These are phyloP conservation scores for Kwoniella botswanensis DNA, from an alignment of 768 basidiomycete species.

Conservation along the genomic window DNA sequence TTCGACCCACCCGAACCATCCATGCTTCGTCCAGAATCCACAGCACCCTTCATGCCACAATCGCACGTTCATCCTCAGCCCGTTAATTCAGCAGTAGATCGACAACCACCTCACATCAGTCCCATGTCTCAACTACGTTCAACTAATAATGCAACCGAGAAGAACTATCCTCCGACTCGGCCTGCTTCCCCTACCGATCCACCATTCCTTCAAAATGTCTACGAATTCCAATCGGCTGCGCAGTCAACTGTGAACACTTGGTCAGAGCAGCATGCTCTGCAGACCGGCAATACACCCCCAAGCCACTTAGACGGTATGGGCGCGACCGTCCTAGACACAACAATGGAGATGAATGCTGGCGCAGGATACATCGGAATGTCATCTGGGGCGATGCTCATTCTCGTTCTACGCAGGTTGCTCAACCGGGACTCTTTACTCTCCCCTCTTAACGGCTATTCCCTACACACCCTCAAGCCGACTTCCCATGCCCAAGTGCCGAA, in stretches of 20 bases:
- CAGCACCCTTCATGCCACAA: too few relatives aligned
- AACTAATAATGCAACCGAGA: background rate
- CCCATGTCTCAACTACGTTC: background rate
- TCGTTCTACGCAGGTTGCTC: constrained; percentile 3
- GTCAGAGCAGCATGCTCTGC: constrained; percentile 5
- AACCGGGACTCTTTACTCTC: background rate
- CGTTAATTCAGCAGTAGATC: background rate
- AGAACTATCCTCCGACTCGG: constrained; percentile 5
- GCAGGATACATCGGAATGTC: constrained; percentile 4
- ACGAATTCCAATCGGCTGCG: constrained; percentile 3
- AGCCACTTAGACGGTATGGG: background rate
- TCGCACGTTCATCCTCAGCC: background rate
- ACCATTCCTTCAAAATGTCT: constrained; percentile 2
- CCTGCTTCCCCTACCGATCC: background rate
- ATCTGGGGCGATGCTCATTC: constrained; percentile 1
- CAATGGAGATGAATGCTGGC: constrained; percentile 3
- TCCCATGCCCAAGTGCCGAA: background rate
- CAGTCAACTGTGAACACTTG: background rate
- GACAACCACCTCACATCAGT: background rate
- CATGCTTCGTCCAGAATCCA: too few relatives aligned
- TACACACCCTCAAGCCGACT: background rate
- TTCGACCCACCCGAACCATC: too few relatives aligned
- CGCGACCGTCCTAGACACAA: background rate
- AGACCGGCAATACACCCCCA: background rate
- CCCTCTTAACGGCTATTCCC: background rate